Evolutionary conservation across 805 yeast species (phyloP).

Genomic region (Candida sphagnicola): DNA sequence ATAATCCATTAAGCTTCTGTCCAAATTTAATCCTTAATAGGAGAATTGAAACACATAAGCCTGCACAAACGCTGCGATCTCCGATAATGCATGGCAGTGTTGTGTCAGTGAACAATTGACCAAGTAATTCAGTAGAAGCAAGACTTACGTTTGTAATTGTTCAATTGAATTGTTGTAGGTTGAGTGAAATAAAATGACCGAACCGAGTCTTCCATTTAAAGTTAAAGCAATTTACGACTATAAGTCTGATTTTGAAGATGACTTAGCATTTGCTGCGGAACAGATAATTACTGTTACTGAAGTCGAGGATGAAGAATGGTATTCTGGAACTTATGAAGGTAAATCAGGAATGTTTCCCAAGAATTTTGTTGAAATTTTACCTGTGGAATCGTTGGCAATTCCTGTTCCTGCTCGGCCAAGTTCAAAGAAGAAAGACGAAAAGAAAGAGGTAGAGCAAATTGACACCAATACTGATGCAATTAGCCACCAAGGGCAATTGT

Average conservation of each 20-base stretch:
- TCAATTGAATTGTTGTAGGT: not conserved
- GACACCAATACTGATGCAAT: slow-evolving; percentile 1
- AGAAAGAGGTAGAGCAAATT: slow-evolving; percentile 2
- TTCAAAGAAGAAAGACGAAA: slow-evolving; percentile 6
- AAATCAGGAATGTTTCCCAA: slow-evolving; percentile 82
- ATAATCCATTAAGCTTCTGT: no score
- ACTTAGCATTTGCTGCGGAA: slow-evolving; percentile 64
- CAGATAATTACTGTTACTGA: slow-evolving; percentile 71
- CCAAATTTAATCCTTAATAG: no score
- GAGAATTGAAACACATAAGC: no score
- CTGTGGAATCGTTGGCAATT: slow-evolving; percentile 7
- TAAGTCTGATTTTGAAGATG: slow-evolving; percentile 67
- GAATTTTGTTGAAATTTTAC: slow-evolving; percentile 60
- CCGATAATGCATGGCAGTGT: no score
- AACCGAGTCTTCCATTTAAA: slow-evolving; percentile 47
- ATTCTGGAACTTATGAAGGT: slow-evolving; percentile 64
- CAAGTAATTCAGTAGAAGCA: no score
- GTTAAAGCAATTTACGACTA: slow-evolving; percentile 70
- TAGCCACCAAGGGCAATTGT: no score
- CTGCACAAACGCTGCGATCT: no score
- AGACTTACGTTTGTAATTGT: not conserved
- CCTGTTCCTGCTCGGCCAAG: slow-evolving; percentile 8
- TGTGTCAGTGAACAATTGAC: no score
- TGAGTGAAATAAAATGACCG: slow-evolving; percentile 4
- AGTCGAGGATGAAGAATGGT: slow-evolving; percentile 92